Evolutionary conservation across 345 rosid species (phyloP), one percentile per base, ranked within the genome.

Genomic region (Corchorus olitorius): DNA sequence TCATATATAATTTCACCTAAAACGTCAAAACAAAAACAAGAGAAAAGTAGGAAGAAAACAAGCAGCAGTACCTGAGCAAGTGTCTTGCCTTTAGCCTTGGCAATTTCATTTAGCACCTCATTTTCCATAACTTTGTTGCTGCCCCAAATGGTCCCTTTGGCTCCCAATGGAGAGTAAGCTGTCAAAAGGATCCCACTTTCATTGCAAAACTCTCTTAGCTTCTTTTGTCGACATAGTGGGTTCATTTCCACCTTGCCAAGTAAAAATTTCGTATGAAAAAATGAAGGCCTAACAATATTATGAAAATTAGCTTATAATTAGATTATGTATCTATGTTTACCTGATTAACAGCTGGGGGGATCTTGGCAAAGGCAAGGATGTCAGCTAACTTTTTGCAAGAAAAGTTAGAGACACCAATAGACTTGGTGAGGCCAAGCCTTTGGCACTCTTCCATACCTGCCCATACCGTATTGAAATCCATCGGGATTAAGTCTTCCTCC

Each of bases 351-450:
- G 88, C 85, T 2, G 98, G 98, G 1, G 92, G 96, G 58, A 94
- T 90, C 73, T 83, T 83, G 2, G 98, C 93, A 8, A 72, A 41
- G 73, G 87, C 81, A 55, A 94, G 90, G 60, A 90, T 77, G 55
- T 86, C 83, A 10, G 80, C 77, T 2, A 94, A 80, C 78, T 90
- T 94, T 80, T 89, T 90, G 77, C 88, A 68, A 0, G 98, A 89
- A 85, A 92, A 92, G 77, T 92, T 92, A 83, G 92, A 85, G 50
- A 91, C 96, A 33, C 98, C 94, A n/a, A 94, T 89, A 78, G 87
- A 82, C 49, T 91, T 89, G 5, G 96, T 80, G 19, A 86, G 88
- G 12, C 97, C 94, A 1, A 56, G 34, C 61, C 61, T 19, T 13
- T 20, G 61, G 61, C 61, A 19, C 8, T 56, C 61, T 56, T 56